Conservation (phyloP, 164 flowering plant species). For the Vitis vinifera region ASM3070453v1 NC_081810.1:4459501-4460000, state of each 20-base stretch:
- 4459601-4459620: conserved; percentile 30
- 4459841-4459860: conserved; percentile 36
- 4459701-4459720: conserved; percentile 24
- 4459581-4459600: conserved; percentile 32
- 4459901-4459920: conserved; percentile 41
- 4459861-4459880: conserved; percentile 29
- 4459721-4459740: conserved; percentile 53
- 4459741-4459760: conserved; percentile 24
- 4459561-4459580: conserved; percentile 26
- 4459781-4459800: conserved; percentile 39
- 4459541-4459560: conserved; percentile 42
- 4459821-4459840: conserved; percentile 27
- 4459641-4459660: conserved; percentile 47
- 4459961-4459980: background rate
- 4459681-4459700: conserved; percentile 24
- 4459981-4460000: background rate
- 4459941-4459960: conserved; percentile 36
- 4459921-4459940: conserved; percentile 36
- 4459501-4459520: conserved; percentile 27
- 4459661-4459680: conserved; percentile 45
- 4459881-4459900: conserved; percentile 21
- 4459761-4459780: conserved; percentile 52
- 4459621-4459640: conserved; percentile 28
- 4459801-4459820: conserved; percentile 41
- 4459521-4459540: conserved; percentile 43